Percentiles rank a stretch among this genome's conserved stretches.
Evolutionary conservation across 805 yeast species (phyloP).

Genomic region (Wickerhamomyces hampshirensis): DNA sequence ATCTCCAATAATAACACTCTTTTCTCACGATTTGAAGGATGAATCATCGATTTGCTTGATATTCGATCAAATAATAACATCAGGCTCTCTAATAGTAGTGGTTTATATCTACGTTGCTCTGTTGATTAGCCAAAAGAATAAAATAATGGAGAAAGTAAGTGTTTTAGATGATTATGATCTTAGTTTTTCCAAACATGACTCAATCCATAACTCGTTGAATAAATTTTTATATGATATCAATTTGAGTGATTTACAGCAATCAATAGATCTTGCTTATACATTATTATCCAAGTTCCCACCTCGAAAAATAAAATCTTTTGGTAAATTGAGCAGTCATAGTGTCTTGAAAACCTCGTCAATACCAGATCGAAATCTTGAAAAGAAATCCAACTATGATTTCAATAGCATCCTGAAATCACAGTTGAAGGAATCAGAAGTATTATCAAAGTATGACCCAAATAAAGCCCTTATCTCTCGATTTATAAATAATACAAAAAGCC

Average conservation of each 20-base stretch:
- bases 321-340: constrained; percentile 23
- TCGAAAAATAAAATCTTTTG: constrained; percentile 4
- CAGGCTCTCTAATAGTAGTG: constrained; percentile 48
- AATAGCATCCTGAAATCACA: neutral
- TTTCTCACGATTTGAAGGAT: constrained; percentile 62
- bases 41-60: constrained; percentile 47
- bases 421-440: neutral
- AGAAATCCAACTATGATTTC: neutral
- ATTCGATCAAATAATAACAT: constrained; percentile 65
- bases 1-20: constrained; percentile 73
- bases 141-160: constrained; percentile 31
- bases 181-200: constrained; percentile 29
- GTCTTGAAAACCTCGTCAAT: constrained; percentile 23
- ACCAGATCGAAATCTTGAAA: neutral
- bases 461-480: neutral
- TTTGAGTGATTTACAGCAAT: constrained; percentile 23
- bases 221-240: constrained; percentile 23
- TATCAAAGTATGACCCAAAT: neutral
- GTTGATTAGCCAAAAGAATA: constrained; percentile 40
- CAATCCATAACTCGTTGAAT: constrained; percentile 36
- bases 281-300: constrained; percentile 4
- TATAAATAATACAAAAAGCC: neutral
- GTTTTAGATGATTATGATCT: constrained; percentile 27
- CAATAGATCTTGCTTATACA: constrained; percentile 21
- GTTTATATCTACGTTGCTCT: constrained; percentile 60